These are phyloP conservation scores for Phytophthora aleatoria DNA, from an alignment of 352 stramenopile species.

Conservation along the genomic window DNA sequence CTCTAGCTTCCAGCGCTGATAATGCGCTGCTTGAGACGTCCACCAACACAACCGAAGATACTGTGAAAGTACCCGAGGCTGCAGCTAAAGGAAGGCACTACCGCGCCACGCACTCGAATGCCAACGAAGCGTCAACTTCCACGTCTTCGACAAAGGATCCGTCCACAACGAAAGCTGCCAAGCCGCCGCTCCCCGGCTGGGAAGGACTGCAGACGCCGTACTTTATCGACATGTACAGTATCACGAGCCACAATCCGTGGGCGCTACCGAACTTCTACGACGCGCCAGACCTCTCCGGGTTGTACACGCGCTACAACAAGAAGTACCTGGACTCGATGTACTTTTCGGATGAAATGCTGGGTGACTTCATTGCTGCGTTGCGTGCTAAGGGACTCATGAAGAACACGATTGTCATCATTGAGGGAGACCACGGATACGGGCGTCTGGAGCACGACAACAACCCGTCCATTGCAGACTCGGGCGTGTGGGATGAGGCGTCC, in stretches of 20 bases:
- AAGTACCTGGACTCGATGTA: constrained; percentile 74
- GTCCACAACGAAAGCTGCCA: constrained; percentile 11
- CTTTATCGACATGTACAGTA: constrained; percentile 85
- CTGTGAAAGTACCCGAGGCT: constrained; percentile 16
- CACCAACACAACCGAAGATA: constrained; percentile 16
- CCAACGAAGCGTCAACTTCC: constrained; percentile 1
- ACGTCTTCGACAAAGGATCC: constrained; percentile 7
- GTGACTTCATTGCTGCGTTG: constrained; percentile 57
- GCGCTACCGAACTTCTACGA: constrained; percentile 53
- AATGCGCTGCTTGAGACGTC: background rate
- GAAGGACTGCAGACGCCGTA: constrained; percentile 67
- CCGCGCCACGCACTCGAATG: constrained; percentile 14
- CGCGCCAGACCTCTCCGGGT: constrained; percentile 46
- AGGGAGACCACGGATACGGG: constrained; percentile 71
- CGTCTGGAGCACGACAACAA: constrained; percentile 76
- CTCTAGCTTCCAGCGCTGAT: background rate
- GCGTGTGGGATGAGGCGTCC: constrained; percentile 66
- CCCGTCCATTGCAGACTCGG: constrained; percentile 62
- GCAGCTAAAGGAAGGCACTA: constrained; percentile 35
- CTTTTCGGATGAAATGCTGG: constrained; percentile 72
- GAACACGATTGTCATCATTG: constrained; percentile 75
- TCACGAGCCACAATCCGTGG: constrained; percentile 76
- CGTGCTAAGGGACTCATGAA: constrained; percentile 65
- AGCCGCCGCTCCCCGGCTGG: constrained; percentile 43
- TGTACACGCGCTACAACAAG: constrained; percentile 73